Conservation (phyloP, 2,329 filamentous ascomycete species). For the Xylaria sp. region DNA sequence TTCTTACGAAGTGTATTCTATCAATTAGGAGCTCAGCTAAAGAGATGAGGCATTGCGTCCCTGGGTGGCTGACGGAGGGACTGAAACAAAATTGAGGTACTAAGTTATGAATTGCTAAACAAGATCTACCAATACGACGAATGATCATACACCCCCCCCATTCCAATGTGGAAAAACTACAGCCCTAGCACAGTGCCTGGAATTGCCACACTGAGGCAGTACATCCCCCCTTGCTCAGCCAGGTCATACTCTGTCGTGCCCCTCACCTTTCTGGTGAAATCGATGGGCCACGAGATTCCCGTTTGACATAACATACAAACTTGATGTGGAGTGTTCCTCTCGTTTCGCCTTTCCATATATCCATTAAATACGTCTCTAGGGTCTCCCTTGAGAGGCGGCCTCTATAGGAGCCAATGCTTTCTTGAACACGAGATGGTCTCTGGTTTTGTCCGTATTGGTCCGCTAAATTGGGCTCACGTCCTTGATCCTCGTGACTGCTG, state of each 20-base stretch:
- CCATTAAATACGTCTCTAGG: background rate
- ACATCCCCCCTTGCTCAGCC: background rate
- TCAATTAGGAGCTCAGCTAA: background rate
- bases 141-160: background rate
- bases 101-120: no score
- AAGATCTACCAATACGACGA: no score
- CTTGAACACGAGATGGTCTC: background rate
- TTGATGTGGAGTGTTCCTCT: background rate
- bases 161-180: constrained; percentile 6
- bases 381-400: background rate
- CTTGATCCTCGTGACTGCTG: background rate
- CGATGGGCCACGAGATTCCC: no score
- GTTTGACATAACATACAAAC: background rate
- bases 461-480: constrained; percentile 12
- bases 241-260: no score
- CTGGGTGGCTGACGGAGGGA: no score
- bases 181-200: constrained; percentile 5
- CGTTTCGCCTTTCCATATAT: constrained; percentile 11
- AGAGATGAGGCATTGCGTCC: background rate
- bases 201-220: background rate
- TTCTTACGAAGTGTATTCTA: no score
- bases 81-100: no score
- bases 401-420: background rate
- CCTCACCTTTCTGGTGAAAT: no score
- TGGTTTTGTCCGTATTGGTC: background rate